These are phyloP conservation scores for Sugiyamaella neomexicana DNA, from an alignment of 1,139 yeast species.

Conservation along the genomic window DNA sequence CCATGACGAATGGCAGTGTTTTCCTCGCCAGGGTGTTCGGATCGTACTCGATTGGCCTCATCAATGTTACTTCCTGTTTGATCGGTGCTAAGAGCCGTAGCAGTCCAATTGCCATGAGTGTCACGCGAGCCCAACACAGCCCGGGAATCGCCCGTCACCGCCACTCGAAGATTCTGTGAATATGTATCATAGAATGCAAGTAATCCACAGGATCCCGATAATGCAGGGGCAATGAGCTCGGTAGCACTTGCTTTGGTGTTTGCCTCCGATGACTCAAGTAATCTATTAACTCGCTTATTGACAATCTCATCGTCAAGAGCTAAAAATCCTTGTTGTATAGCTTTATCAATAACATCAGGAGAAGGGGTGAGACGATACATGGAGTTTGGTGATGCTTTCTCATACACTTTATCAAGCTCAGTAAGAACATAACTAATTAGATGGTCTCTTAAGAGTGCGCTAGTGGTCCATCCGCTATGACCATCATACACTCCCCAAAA, in stretches of 20 bases:
- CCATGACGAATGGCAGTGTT: constrained; percentile 76
- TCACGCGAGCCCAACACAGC: constrained; percentile 80
- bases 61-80: constrained; percentile 92
- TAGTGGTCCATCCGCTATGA: constrained; percentile 95
- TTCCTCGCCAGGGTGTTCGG: constrained; percentile 91
- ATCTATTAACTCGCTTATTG: constrained; percentile 64
- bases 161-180: constrained; percentile 72
- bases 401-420: constrained; percentile 70
- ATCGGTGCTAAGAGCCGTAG: constrained; percentile 80
- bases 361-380: constrained; percentile 55
- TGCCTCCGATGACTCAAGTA: constrained; percentile 59
- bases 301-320: constrained; percentile 87
- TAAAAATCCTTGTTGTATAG: constrained; percentile 77
- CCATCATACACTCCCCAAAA: constrained; percentile 97
- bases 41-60: constrained; percentile 78
- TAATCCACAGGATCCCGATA: constrained; percentile 93
- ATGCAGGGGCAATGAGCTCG: constrained; percentile 83
- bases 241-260: constrained; percentile 63
- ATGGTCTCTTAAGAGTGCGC: constrained; percentile 76
- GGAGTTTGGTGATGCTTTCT: constrained; percentile 38
- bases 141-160: constrained; percentile 95
- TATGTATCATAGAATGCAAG: constrained; percentile 82
- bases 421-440: constrained; percentile 73
- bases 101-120: constrained; percentile 74
- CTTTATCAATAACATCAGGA: constrained; percentile 70